Evolutionary conservation across 352 stramenopile genomes (phyloP), one percentile per base, ranked within the genome.

Genomic region (Pythium graminicola): DNA sequence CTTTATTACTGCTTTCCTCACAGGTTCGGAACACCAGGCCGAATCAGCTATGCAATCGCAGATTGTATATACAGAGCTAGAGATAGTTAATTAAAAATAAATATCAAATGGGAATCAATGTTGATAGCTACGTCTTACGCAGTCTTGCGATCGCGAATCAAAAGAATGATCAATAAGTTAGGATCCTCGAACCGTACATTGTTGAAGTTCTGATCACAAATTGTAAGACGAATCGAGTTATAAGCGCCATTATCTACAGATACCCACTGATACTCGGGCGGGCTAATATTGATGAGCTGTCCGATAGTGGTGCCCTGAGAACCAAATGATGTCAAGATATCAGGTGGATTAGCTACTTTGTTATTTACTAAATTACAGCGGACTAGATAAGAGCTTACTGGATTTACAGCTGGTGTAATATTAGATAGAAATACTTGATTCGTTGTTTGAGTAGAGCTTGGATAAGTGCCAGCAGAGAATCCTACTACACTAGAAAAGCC

Each of bases 71-170:
- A 14, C 9, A 14, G 31, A 36, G 14, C 31, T 14, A 14, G 31
- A 36, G 9, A 36, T 14, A 52, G 50, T 50, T 50, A n/a, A n/a
- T n/a, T n/a, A n/a, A n/a, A 58, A 58, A 45, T 58, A 58, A 48
- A 58, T 58, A n/a, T 58, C 39, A 50, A 50, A 50, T 58, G 40
- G 50, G 39, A 58, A 50, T n/a, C 44, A 36, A 45, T 36, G n/a
- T 14, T 14, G 31, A 14, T 9, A 36, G 31, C 14, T 14, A 36
- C 31, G 14, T 36, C 14, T 36, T 14, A 36, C 9, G 14, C 14
- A 14, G 9, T 36, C 14, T 36, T 36, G 31, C 31, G 31, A 17
- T 52, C 45, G 29, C 45, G 20, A 16, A 54, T 54, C 14, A 43
- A 17, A 48, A 56, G 19, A 17, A 48, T 48, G 38, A 56, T 56